phyloP scores from a whole-genome alignment of 441 rosid genomes.

The Gossypium armourianum region DNA sequence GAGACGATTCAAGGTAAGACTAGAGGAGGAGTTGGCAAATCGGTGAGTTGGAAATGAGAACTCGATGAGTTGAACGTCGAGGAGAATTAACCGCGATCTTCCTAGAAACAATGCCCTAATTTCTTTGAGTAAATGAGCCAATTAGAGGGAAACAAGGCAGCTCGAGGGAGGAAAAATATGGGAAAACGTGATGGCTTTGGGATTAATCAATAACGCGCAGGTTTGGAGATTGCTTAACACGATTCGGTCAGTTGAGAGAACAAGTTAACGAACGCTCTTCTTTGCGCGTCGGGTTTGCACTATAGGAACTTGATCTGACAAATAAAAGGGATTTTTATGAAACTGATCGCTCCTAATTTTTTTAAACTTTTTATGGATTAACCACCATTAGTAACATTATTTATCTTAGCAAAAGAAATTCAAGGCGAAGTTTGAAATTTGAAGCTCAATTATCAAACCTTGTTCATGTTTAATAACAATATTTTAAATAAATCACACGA shows the following conservation, averaged over 20 bases:
- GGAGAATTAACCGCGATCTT: neutral
- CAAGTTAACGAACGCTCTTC: neutral
- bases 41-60: neutral
- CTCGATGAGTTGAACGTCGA: conserved; percentile 1
- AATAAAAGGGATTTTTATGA: neutral
- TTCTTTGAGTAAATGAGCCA: neutral
- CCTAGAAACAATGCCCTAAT: conserved; percentile 6
- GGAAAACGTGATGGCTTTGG: neutral
- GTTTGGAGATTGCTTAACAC: neutral
- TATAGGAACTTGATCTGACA: neutral
- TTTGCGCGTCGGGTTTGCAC: neutral
- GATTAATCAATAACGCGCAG: neutral
- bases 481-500: too few species aligned
- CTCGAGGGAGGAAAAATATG: neutral
- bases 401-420: too few species aligned
- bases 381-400: neutral
- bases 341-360: neutral
- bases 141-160: neutral
- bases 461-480: too few species aligned
- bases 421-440: too few species aligned
- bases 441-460: too few species aligned
- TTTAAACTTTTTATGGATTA: neutral
- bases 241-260: neutral
- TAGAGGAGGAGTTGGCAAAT: conserved; percentile 6
- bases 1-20: neutral